These are phyloP conservation scores for Luvunga scandens DNA, from an alignment of 345 rosid genomes.

Conservation along the genomic window DNA sequence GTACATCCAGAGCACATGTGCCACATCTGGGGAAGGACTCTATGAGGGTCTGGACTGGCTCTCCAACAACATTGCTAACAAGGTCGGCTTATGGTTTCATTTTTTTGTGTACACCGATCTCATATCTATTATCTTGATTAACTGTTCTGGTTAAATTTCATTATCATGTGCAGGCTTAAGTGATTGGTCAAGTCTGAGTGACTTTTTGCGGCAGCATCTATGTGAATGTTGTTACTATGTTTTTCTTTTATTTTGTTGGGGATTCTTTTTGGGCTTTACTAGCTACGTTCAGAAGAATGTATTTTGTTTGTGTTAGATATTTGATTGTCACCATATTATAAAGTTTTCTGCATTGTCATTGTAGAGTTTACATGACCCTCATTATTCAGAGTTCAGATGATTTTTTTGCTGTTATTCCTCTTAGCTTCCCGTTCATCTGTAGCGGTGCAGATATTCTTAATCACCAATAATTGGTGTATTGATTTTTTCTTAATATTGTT, in stretches of 20 bases:
- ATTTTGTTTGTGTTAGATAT: slow-evolving; percentile 30
- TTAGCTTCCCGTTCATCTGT: no score
- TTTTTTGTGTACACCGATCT: neutral
- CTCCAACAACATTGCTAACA: slow-evolving; percentile 71
- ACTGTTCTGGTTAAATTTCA: neutral
- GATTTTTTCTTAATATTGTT: no score
- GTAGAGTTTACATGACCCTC: slow-evolving; percentile 31
- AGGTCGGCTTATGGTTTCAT: slow-evolving; percentile 21
- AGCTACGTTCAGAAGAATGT: slow-evolving; percentile 17
- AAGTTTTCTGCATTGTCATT: slow-evolving; percentile 16
- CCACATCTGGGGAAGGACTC: slow-evolving; percentile 76
- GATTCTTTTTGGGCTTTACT: slow-evolving; percentile 8
- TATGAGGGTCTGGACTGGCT: slow-evolving; percentile 87
- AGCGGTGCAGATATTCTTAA: no score
- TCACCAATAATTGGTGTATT: no score
- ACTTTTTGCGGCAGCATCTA: neutral
- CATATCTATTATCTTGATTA: neutral
- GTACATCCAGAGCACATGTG: slow-evolving; percentile 87
- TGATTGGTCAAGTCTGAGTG: neutral
- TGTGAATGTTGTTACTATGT: slow-evolving; percentile 13
- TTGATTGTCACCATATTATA: slow-evolving; percentile 18
- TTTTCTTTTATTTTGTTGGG: neutral
- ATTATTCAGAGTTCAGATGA: slow-evolving; percentile 13
- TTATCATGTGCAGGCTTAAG: slow-evolving; percentile 25
- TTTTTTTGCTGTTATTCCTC: neutral